Evolutionary conservation across 2,329 filamentous ascomycete genomes (phyloP).

Genomic region (Fusarium humuli): DNA sequence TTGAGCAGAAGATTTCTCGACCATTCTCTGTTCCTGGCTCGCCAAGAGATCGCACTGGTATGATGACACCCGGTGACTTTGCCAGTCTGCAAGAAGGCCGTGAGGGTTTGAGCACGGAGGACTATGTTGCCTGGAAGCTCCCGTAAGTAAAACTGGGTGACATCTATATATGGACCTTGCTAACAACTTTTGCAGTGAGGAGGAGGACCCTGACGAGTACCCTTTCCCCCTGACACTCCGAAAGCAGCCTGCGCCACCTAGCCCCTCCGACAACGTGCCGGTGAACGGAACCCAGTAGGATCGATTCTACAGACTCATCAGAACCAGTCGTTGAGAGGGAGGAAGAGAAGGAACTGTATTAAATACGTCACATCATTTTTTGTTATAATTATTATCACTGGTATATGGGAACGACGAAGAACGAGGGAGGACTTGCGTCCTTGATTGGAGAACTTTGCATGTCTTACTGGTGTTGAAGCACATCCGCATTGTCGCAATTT

Average conservation of each 20-base stretch:
- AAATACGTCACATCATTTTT: constrained; percentile 18
- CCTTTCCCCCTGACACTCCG: constrained; percentile 70
- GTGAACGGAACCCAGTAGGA: constrained; percentile 44
- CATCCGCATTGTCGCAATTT: constrained; percentile 37
- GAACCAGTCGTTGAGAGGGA: constrained; percentile 3
- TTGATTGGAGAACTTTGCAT: constrained; percentile 35
- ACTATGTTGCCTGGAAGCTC: constrained; percentile 97
- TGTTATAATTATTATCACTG: constrained; percentile 36
- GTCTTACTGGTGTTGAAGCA: constrained; percentile 39
- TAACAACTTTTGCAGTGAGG: constrained; percentile 70
- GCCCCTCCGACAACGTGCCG: constrained; percentile 42
- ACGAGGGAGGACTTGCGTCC: not conserved
- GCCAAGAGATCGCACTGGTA: constrained; percentile 87
- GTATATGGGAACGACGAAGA: constrained; percentile 14
- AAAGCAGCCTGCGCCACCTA: constrained; percentile 55
- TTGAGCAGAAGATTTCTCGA: constrained; percentile 93
- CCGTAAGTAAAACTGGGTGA: constrained; percentile 75
- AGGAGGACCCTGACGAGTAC: constrained; percentile 87
- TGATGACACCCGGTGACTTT: constrained; percentile 99
- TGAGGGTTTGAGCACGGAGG: constrained; percentile 93
- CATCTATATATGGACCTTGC: not conserved
- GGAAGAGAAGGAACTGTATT: constrained; percentile 30
- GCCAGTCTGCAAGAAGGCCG: constrained; percentile 94
- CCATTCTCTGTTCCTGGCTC: constrained; percentile 95
- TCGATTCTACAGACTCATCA: constrained; percentile 4